Evolutionary conservation across 1,284 basidiomycete species (phyloP), one percentile per base, ranked within the genome.

Genomic region (Anthracocystis walkeri): DNA sequence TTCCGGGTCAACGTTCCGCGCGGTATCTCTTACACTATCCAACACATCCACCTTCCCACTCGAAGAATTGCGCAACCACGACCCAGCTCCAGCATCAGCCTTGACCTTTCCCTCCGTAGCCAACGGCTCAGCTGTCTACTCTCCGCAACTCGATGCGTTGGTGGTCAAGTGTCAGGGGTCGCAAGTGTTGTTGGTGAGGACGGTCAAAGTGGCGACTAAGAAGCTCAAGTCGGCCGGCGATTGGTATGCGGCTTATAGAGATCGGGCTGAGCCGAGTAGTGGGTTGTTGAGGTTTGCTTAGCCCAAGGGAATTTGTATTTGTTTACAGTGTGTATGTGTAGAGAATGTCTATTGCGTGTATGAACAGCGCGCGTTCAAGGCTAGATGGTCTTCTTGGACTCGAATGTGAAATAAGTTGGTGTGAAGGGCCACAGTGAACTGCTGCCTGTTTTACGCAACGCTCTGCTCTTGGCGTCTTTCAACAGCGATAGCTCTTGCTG

Each of bases 241-340:
- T 0, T 82, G 77, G 77, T 79, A 62, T 53, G 46, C 50, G n/a
- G 77, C 72, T 16, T 82, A 73, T 41, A 54, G 55, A 6, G 80
- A 82, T 42, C 69, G 80, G 4, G 70, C 69, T 11, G 67, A 77
- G 11, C 49, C 42, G 18, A 21, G 14, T 11, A 58, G 48, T 16
- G 63, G 58, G 2, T 18, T 65, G 27, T 27, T 70, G 21, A 40
- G 23, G 2, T 67, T 64, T 10, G 35, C 41, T 23, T 65, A 33
- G 27, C 7, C 2, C 12, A 31, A 21, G 46, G 7, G 7, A 16
- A 14, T 20, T 5, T 23, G 27, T 58, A 49, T 50, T 55, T 53
- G 40, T 41, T n/a, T 4, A 16, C n/a, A 7, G 42, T 53, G 20
- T 18, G 20, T 6, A 11, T n/a, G 16, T 27, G 33, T 35, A 11